Base-by-base conservation (phyloP, 805 yeast species). In the Myxozyma nipponensis region DNA sequence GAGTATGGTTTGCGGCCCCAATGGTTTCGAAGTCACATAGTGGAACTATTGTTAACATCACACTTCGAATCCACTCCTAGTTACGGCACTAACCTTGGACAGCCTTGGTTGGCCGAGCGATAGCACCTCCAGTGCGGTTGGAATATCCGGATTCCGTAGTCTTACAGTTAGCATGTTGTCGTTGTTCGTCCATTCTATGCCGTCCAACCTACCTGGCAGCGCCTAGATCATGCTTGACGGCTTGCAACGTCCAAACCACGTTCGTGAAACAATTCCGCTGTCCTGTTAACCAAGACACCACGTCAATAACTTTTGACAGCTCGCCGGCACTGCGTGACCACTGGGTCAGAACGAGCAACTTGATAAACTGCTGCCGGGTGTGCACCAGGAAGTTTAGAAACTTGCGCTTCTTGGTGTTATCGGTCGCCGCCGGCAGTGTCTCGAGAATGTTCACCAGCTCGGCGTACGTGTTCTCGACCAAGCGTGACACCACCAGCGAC, bases 61-160 rank as follows among this genome's bases (percentile, higher is more conserved):
- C 5, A 36, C 24, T 41, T 23, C 28, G 45, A 22, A n/a, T 6
- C 7, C 18, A 10, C n/a, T 3, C 15, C 23, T 10, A 13, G 28
- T 19, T 10, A 22, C 23, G 26, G 17, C 18, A 26, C 52, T 4
- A 47, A 54, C 57, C 21, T 51, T 23, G 10, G 58, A 54, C 23
- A 54, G 46, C 36, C 57, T 51, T 3, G 58, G 58, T 9, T 46
- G 25, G 2, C 95, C 95, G 36, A 78, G 73, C 37, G 81, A 78
- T 47, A 90, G 72, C 0, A 93, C 96, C 63, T 91, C 95, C 58
- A 91, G 70, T 1, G 95, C 87, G 0, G 98, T 90, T 22, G 82
- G 76, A 19, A 93, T 66, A 67, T 93, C 99, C 0, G 96, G 93
- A 66, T 88, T 87, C 3, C 96, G 95, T 46, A 91, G 70, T 62